phyloP scores from a whole-genome alignment of 139 green algal genomes.

The Cymbomonas tetramitiformis region DNA sequence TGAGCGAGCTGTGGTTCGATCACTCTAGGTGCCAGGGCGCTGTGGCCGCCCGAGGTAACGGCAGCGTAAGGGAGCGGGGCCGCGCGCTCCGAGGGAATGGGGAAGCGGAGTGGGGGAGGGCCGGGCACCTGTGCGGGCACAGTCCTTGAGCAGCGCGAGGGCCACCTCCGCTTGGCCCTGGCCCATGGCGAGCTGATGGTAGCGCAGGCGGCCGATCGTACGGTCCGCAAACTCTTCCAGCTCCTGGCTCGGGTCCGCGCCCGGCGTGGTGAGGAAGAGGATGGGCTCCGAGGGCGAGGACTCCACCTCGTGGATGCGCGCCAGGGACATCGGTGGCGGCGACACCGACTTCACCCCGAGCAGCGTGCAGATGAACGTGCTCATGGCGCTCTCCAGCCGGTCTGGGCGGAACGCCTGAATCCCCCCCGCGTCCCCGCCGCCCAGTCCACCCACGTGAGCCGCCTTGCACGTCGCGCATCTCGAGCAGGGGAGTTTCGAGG shows the following conservation, averaged over 20 bases:
- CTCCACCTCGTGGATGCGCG: not conserved
- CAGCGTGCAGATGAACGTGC: slow-evolving; percentile 27
- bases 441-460: too few relatives aligned
- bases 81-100: too few relatives aligned
- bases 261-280: slow-evolving; percentile 56
- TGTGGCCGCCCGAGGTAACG: too few relatives aligned
- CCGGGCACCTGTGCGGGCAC: slow-evolving; percentile 27
- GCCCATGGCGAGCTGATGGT: slow-evolving; percentile 65
- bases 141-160: slow-evolving; percentile 48
- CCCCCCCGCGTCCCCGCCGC: too few relatives aligned
- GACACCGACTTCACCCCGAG: slow-evolving; percentile 37
- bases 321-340: slow-evolving; percentile 30
- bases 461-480: too few relatives aligned
- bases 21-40: too few relatives aligned
- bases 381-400: slow-evolving; percentile 40
- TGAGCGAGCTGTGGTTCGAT: too few relatives aligned
- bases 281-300: slow-evolving; percentile 26
- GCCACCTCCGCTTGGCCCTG: slow-evolving; percentile 57
- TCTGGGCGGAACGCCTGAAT: slow-evolving; percentile 36
- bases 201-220: slow-evolving; percentile 21
- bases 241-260: slow-evolving; percentile 57
- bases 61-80: too few relatives aligned
- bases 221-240: slow-evolving; percentile 42
- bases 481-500: too few relatives aligned
- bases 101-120: too few relatives aligned